These are phyloP conservation scores for Dactylellina parvicollis DNA, from an alignment of 2,329 filamentous ascomycete genomes.

Conservation along the genomic window DNA sequence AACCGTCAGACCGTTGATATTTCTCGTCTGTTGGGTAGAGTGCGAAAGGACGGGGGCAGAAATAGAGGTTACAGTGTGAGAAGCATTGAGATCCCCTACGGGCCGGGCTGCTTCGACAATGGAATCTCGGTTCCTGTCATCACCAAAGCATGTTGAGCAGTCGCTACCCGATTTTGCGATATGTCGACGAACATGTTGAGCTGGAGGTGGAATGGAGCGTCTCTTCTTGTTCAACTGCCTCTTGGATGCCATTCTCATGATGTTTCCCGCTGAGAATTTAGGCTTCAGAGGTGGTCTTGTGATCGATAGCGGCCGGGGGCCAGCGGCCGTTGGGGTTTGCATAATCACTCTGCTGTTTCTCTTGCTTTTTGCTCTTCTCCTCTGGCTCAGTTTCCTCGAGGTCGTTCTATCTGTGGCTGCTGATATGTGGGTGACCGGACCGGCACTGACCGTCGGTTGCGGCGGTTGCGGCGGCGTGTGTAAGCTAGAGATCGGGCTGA, in stretches of 20 bases:
- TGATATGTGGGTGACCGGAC: constrained; percentile 43
- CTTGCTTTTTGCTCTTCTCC: constrained; percentile 38
- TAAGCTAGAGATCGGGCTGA: constrained; percentile 24
- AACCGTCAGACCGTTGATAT: neutral
- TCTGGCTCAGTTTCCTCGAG: constrained; percentile 43
- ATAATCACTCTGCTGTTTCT: constrained; percentile 42
- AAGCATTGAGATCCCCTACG: neutral
- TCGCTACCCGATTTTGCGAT: constrained; percentile 47
- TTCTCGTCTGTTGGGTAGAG: constrained; percentile 2
- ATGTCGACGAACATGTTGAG: constrained; percentile 34
- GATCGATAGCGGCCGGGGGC: constrained; percentile 20
- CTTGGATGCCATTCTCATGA: constrained; percentile 38
- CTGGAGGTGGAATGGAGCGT: constrained; percentile 35
- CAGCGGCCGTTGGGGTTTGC: constrained; percentile 14
- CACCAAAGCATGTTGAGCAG: constrained; percentile 50
- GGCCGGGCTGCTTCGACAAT: constrained; percentile 28
- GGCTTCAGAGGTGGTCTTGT: constrained; percentile 26
- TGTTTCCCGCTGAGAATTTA: constrained; percentile 44
- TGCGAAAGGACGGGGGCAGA: constrained; percentile 11
- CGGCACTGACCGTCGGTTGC: neutral
- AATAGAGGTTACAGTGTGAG: constrained; percentile 4
- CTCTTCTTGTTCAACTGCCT: constrained; percentile 33
- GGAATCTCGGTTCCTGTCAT: constrained; percentile 47
- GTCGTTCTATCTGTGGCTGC: constrained; percentile 27
- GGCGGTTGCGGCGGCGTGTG: constrained; percentile 3